Conservation (phyloP, 495 filamentous ascomycete species). For the Aspergillus avenaceus region DNA sequence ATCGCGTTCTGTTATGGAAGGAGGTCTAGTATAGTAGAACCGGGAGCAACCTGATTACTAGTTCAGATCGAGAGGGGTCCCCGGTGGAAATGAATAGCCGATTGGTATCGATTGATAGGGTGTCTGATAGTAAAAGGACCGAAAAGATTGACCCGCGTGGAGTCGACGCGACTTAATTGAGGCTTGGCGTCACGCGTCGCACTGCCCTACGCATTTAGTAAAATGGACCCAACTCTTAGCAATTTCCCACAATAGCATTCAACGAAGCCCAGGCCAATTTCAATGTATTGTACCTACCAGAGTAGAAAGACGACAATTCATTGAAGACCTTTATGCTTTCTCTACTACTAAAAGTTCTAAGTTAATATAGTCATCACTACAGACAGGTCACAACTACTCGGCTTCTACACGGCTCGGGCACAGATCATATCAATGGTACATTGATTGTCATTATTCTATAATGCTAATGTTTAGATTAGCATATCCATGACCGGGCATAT, state of each 20-base stretch:
- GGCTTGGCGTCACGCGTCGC: slow-evolving; percentile 4
- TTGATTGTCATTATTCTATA: slow-evolving; percentile 36
- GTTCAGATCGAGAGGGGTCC: background rate
- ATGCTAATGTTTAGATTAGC: slow-evolving; percentile 49
- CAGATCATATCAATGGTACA: too few species aligned
- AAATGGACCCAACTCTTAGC: too few species aligned
- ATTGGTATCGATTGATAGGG: background rate
- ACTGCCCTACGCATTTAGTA: too few species aligned
- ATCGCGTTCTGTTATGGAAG: slow-evolving; percentile 6
- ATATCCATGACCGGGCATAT: slow-evolving; percentile 11
- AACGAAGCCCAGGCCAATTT: background rate
- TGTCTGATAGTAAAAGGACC: background rate
- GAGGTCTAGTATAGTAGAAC: background rate
- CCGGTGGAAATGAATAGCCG: background rate
- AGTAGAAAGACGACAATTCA: too few species aligned
- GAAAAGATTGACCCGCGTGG: background rate
- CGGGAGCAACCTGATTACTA: background rate
- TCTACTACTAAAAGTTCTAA: background rate
- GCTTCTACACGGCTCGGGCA: too few species aligned
- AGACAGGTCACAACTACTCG: too few species aligned
- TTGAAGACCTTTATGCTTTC: background rate
- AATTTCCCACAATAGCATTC: too few species aligned
- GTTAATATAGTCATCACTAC: too few species aligned
- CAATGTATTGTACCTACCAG: too few species aligned
- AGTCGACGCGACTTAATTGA: background rate